Evolutionary conservation across 1,284 basidiomycete genomes (phyloP).

Genomic region (Microbotryomycetes sp.): DNA sequence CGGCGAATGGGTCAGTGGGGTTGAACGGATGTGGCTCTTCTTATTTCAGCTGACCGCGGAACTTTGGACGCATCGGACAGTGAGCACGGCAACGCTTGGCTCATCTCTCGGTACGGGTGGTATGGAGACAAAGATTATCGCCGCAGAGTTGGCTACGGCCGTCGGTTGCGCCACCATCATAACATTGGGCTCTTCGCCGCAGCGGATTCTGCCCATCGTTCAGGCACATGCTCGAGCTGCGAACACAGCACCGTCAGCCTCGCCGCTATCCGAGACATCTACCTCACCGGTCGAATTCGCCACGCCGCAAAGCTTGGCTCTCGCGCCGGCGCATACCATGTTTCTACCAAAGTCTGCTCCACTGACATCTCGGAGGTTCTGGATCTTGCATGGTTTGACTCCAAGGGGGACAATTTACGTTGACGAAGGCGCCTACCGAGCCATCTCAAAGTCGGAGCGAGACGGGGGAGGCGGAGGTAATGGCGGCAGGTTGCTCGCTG

Average conservation of each 20-base stretch:
- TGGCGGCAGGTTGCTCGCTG: slow-evolving; percentile 85
- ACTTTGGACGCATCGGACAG: slow-evolving; percentile 45
- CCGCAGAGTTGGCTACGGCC: slow-evolving; percentile 91
- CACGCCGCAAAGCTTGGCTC: slow-evolving; percentile 13
- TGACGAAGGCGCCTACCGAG: slow-evolving; percentile 78
- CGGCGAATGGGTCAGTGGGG: slow-evolving; percentile 67
- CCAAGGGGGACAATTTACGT: slow-evolving; percentile 82
- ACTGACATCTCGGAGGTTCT: slow-evolving; percentile 83
- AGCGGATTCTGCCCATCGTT: slow-evolving; percentile 73
- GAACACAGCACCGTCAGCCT: not conserved
- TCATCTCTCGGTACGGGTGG: slow-evolving; percentile 93
- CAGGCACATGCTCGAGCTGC: slow-evolving; percentile 50
- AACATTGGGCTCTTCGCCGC: slow-evolving; percentile 69
- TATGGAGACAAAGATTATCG: slow-evolving; percentile 98
- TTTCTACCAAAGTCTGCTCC: slow-evolving; percentile 70
- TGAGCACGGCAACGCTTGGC: slow-evolving; percentile 83
- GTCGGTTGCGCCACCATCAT: slow-evolving; percentile 95
- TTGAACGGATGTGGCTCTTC: too few species aligned
- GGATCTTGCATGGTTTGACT: slow-evolving; percentile 87
- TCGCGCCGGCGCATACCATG: slow-evolving; percentile 70
- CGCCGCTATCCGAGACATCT: not conserved
- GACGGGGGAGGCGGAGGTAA: slow-evolving; percentile 48
- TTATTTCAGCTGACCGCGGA: too few species aligned
- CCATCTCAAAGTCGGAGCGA: slow-evolving; percentile 55
- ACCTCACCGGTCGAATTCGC: slow-evolving; percentile 23